phyloP scores from a whole-genome alignment of 1,284 basidiomycete genomes.

The Boletus smithii region DNA sequence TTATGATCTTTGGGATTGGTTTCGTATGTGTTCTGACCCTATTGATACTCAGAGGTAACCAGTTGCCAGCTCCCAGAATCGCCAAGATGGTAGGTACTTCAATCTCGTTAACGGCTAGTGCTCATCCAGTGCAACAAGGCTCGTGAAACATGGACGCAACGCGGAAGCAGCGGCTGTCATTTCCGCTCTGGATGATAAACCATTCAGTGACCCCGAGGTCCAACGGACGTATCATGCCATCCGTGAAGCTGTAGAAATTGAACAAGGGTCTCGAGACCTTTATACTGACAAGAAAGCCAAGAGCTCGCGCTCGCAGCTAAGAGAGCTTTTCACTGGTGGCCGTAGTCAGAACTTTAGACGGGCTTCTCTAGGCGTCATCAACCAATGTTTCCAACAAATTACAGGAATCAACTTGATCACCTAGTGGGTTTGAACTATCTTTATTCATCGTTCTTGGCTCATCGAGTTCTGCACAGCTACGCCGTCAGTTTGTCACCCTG shows the following conservation, averaged over 20 bases:
- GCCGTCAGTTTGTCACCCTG: slow-evolving; percentile 32
- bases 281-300: slow-evolving; percentile 9
- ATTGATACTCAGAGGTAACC: slow-evolving; percentile 1
- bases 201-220: slow-evolving; percentile 49
- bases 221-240: slow-evolving; percentile 55
- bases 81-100: slow-evolving; percentile 51
- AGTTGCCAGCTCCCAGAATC: slow-evolving; percentile 58
- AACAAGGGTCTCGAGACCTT: slow-evolving; percentile 24
- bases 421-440: slow-evolving; percentile 41
- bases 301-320: slow-evolving; percentile 18
- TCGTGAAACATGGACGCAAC: slow-evolving; percentile 57
- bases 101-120: background rate
- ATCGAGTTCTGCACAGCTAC: slow-evolving; percentile 19
- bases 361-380: slow-evolving; percentile 53
- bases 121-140: slow-evolving; percentile 30
- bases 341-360: slow-evolving; percentile 65
- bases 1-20: slow-evolving; percentile 55
- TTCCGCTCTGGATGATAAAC: slow-evolving; percentile 57
- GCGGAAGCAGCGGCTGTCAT: slow-evolving; percentile 65
- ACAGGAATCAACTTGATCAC: slow-evolving; percentile 60
- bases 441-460: background rate
- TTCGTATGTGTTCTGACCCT: slow-evolving; percentile 41
- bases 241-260: slow-evolving; percentile 47
- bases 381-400: slow-evolving; percentile 72
- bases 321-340: slow-evolving; percentile 57